Evolutionary conservation across 768 basidiomycete species (phyloP).

Genomic region (Lactifluus subvellereus): DNA sequence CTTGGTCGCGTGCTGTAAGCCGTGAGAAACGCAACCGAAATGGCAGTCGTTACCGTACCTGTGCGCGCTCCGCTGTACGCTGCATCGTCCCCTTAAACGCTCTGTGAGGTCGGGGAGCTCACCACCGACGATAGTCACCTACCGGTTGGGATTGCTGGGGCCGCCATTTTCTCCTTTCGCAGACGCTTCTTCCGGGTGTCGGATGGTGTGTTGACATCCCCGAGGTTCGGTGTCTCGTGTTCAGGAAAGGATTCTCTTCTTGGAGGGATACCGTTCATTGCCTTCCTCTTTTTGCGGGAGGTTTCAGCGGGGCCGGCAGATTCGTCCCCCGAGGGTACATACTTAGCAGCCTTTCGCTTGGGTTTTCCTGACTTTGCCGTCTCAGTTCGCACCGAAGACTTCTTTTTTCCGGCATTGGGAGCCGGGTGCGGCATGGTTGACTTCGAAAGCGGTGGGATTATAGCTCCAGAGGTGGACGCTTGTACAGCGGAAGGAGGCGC

Average conservation of each 20-base stretch:
- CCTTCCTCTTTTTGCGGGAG: slow-evolving; percentile 5
- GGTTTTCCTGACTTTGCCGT: background rate
- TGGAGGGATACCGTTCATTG: background rate
- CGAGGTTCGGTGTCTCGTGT: background rate
- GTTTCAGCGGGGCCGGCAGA: background rate
- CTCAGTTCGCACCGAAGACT: background rate
- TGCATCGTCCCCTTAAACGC: background rate
- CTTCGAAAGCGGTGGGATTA: background rate
- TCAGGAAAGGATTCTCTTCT: background rate
- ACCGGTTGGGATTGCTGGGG: background rate
- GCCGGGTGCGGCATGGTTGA: background rate
- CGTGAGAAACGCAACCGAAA: background rate
- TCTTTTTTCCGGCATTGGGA: background rate
- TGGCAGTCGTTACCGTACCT: background rate
- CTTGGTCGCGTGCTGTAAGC: background rate
- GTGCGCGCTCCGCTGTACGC: background rate
- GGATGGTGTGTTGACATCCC: background rate
- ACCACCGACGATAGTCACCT: background rate
- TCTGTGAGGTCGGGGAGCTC: background rate
- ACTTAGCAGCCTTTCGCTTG: background rate
- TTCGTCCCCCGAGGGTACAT: background rate
- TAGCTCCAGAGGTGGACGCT: background rate
- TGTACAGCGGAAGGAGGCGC: background rate
- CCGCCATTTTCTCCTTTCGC: background rate
- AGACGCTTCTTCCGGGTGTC: background rate